Evolutionary conservation across 208 protist species (phyloP).

Genomic region (Crithidia thermophila): DNA sequence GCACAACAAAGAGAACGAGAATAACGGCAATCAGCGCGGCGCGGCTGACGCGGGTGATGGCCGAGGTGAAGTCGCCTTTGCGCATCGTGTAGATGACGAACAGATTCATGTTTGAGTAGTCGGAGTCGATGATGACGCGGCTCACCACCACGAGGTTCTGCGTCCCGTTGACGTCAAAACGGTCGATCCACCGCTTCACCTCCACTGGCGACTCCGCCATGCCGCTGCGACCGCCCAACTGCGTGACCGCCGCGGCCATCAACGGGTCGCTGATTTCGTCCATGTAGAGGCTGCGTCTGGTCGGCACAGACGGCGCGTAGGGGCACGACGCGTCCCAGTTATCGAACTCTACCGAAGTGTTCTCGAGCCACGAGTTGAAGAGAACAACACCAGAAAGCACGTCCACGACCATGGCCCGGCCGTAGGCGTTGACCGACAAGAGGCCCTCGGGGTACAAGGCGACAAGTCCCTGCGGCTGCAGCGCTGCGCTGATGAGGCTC

Average conservation of each 20-base stretch:
- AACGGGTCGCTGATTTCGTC: slow-evolving; percentile 25
- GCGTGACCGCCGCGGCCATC: slow-evolving; percentile 27
- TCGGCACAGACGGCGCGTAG: background rate
- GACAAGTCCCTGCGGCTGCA: slow-evolving; percentile 32
- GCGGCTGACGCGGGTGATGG: slow-evolving; percentile 15
- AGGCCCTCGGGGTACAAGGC: slow-evolving; percentile 13
- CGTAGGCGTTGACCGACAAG: slow-evolving; percentile 2
- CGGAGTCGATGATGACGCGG: background rate
- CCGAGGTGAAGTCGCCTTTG: background rate
- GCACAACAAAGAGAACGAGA: slow-evolving; percentile 31
- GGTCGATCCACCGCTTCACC: slow-evolving; percentile 7
- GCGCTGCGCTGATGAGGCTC: slow-evolving; percentile 40
- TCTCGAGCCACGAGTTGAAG: slow-evolving; percentile 32
- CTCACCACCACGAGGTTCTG: slow-evolving; percentile 8
- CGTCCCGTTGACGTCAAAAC: slow-evolving; percentile 2
- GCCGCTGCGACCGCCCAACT: slow-evolving; percentile 24
- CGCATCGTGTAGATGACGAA: slow-evolving; percentile 15
- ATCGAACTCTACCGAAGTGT: slow-evolving; percentile 29
- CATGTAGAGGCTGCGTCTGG: slow-evolving; percentile 5
- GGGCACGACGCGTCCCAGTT: slow-evolving; percentile 43
- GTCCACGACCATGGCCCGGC: slow-evolving; percentile 43
- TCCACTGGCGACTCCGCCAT: slow-evolving; percentile 10
- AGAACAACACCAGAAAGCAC: slow-evolving; percentile 42
- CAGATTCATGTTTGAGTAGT: slow-evolving; percentile 4
- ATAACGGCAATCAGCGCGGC: slow-evolving; percentile 19